Percentiles rank a stretch among this genome's conserved stretches.
phyloP scores from a whole-genome alignment of 139 green algal species.

The Asterochloris erici region DNA sequence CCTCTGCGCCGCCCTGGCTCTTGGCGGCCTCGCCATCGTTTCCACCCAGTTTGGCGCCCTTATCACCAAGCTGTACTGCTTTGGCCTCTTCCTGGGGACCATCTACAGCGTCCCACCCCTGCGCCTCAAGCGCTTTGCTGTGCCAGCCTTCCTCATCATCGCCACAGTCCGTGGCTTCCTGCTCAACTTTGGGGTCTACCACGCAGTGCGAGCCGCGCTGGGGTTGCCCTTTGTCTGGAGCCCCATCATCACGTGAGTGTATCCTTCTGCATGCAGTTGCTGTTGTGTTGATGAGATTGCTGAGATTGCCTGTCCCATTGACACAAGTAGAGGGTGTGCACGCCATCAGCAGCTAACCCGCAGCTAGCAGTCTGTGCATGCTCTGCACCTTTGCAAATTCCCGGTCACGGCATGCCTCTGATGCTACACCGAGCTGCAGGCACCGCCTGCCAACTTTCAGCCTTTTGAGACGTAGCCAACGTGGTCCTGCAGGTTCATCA shows the following conservation, averaged over 20 bases:
- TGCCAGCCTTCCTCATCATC: slow-evolving; percentile 97
- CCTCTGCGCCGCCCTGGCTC: slow-evolving; percentile 68
- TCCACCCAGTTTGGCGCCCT: slow-evolving; percentile 79
- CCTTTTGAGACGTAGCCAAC: neutral
- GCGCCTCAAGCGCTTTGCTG: slow-evolving; percentile 89
- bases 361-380: too few species aligned
- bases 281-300: neutral
- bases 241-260: slow-evolving; percentile 67
- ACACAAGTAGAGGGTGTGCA: too few species aligned
- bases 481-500: slow-evolving; percentile 87
- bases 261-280: neutral
- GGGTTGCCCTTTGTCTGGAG: slow-evolving; percentile 85
- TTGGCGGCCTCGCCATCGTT: slow-evolving; percentile 71
- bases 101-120: slow-evolving; percentile 96
- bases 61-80: slow-evolving; percentile 61
- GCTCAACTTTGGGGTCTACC: slow-evolving; percentile 99
- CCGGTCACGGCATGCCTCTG: too few species aligned
- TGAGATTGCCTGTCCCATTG: too few species aligned
- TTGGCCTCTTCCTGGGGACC: slow-evolving; percentile 79
- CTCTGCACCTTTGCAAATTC: too few species aligned
- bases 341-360: too few species aligned
- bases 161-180: slow-evolving; percentile 94
- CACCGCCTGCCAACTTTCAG: too few species aligned
- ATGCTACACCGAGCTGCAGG: too few species aligned
- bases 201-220: slow-evolving; percentile 88